Percentiles rank a stretch among this genome's conserved stretches.
Evolutionary conservation across 164 flowering plant species (phyloP).

Genomic region (Euptelea pleiosperma): DNA sequence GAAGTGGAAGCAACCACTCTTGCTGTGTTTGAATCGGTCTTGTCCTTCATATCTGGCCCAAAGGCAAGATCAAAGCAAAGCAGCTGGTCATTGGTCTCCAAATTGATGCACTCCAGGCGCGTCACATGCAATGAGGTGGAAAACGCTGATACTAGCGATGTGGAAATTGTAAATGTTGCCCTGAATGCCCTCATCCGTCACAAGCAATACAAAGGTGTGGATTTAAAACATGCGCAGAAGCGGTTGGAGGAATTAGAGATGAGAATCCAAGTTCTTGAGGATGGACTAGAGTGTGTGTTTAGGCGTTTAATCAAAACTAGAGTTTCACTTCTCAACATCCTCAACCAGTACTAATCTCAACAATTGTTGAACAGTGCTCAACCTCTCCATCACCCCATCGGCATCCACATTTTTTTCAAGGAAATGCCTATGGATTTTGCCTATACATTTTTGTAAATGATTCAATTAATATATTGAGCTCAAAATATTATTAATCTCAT

Average conservation of each 20-base stretch:
- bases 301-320: constrained; percentile 35
- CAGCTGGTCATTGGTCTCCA: constrained; percentile 22
- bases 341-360: neutral
- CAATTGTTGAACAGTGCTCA: too few relatives aligned
- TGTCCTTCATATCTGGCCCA: neutral
- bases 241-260: constrained; percentile 18
- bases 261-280: constrained; percentile 25
- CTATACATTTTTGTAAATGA: too few relatives aligned
- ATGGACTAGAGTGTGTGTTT: constrained; percentile 27
- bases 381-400: too few relatives aligned
- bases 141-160: constrained; percentile 5
- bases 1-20: constrained; percentile 7
- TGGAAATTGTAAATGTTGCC: constrained; percentile 22
- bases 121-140: constrained; percentile 10
- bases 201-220: neutral
- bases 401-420: too few relatives aligned
- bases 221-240: constrained; percentile 14
- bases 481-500: neutral
- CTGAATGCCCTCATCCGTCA: constrained; percentile 3
- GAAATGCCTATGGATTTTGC: too few relatives aligned
- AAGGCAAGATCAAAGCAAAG: neutral
- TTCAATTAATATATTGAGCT: too few relatives aligned
- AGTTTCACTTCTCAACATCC: constrained; percentile 29
- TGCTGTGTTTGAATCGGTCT: constrained; percentile 1
- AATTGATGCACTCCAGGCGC: constrained; percentile 16